Conservation (phyloP, 2,329 filamentous ascomycete genomes). For the Paecilomyces sp. region DNA sequence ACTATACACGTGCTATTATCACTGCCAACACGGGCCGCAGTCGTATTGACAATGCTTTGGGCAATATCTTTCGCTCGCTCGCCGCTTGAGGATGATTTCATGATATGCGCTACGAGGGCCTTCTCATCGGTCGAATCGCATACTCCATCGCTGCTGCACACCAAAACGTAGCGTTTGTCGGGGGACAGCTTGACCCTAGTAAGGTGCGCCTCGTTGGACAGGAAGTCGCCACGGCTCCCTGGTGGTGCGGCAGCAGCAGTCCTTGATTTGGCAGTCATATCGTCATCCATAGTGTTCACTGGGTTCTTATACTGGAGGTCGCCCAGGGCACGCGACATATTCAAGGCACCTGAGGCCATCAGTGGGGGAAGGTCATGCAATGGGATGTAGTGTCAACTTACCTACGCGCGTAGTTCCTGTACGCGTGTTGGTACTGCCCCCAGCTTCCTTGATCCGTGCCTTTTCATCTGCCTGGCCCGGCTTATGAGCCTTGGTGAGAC, state of each 20-base stretch:
- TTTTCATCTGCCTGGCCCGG: slow-evolving; percentile 21
- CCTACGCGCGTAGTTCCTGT: slow-evolving; percentile 23
- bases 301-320: slow-evolving; percentile 31
- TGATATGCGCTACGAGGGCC: slow-evolving; percentile 22
- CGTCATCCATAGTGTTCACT: slow-evolving; percentile 17
- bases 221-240: slow-evolving; percentile 19
- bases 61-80: slow-evolving; percentile 22
- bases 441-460: slow-evolving; percentile 24
- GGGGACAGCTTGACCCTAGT: slow-evolving; percentile 13
- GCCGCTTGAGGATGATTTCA: slow-evolving; percentile 20
- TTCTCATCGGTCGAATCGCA: slow-evolving; percentile 20
- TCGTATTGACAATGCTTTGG: slow-evolving; percentile 14
- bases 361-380: background rate
- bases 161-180: slow-evolving; percentile 19
- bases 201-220: slow-evolving; percentile 26
- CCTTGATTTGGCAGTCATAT: slow-evolving; percentile 6
- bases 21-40: slow-evolving; percentile 12
- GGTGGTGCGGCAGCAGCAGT: slow-evolving; percentile 12
- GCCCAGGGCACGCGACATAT: slow-evolving; percentile 30
- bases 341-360: slow-evolving; percentile 18
- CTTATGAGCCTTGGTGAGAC: slow-evolving; percentile 25
- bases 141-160: slow-evolving; percentile 26
- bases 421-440: slow-evolving; percentile 17
- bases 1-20: slow-evolving; percentile 29
- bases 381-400: slow-evolving; percentile 5